These are phyloP conservation scores for Xanthoconium separans DNA, from an alignment of 1,284 basidiomycete species.

Conservation along the genomic window DNA sequence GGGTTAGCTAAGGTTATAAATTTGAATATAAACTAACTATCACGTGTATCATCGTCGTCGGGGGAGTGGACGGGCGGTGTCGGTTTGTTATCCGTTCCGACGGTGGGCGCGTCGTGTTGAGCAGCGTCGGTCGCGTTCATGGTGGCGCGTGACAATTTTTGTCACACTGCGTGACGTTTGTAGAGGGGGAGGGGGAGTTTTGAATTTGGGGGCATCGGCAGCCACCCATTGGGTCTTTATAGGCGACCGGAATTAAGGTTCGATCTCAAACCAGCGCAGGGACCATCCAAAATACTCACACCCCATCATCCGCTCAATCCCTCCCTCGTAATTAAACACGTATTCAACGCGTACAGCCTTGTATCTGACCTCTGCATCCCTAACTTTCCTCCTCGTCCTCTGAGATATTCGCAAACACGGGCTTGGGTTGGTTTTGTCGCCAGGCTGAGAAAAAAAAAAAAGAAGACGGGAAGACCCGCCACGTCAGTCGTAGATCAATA, in stretches of 20 bases:
- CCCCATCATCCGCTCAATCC: constrained; percentile 21
- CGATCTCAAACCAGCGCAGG: constrained; percentile 68
- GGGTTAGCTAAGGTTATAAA: constrained; percentile 48
- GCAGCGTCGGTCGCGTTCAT: constrained; percentile 52
- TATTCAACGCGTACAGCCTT: constrained; percentile 23
- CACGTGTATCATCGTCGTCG: constrained; percentile 37
- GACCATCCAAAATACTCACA: constrained; percentile 45
- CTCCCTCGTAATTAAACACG: constrained; percentile 8
- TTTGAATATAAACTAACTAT: constrained; percentile 30
- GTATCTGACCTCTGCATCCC: constrained; percentile 35
- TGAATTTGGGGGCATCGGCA: constrained; percentile 68
- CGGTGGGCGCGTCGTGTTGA: constrained; percentile 34
- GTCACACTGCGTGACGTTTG: constrained; percentile 53
- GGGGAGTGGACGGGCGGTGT: constrained; percentile 29
- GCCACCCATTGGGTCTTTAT: constrained; percentile 71
- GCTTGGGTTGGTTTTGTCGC: constrained; percentile 76
- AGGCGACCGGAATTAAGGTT: constrained; percentile 75
- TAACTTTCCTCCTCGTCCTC: constrained; percentile 56
- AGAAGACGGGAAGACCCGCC: constrained; percentile 52
- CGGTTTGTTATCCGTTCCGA: constrained; percentile 31
- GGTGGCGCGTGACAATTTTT: constrained; percentile 47
- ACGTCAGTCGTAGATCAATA: constrained; percentile 58
- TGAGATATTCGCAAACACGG: constrained; percentile 62
- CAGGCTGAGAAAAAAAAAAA: constrained; percentile 66
- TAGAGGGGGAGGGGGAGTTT: constrained; percentile 55